Base-by-base conservation (phyloP, 495 filamentous ascomycete genomes). In the Penicillium malachiteum region DNA sequence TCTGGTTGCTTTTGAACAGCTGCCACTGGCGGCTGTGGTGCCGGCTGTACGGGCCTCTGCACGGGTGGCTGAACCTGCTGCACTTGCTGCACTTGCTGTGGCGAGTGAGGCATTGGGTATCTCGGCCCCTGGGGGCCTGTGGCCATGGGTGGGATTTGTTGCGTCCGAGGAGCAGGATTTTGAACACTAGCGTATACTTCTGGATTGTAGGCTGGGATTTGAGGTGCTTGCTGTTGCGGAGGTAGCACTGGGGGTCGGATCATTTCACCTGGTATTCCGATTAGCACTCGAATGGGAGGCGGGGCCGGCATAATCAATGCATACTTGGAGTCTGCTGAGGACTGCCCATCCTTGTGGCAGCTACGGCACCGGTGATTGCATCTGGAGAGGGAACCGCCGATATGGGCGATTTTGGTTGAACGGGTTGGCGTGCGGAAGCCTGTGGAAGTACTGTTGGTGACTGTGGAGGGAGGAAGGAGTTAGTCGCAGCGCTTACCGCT, bases 191-290 rank as follows among this genome's bases (percentile, higher is more conserved):
- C 86, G 68, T 92, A 92, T 48, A 82, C 84, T 32, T 82, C 78
- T 37, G 88, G 89, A 67, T 92, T 85, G 66, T 93, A 91, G 57
- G 80, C 82, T 17, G 82, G 78, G 59, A 88, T 82, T 58, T 88
- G 56, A 37, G 52, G 37, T 17, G 51, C 45, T 47, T 56, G 55
- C 30, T 32, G 55, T 43, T 58, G 65, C 40, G 53, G 63, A 38
- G 60, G 50, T 50, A 56, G 83, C 44, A 78, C 73, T n/a, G 81
- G 78, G 65, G 79, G 70, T 39, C 74, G 71, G 48, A 48, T 51
- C 51, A 70, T 54, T 50, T 77, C 66, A 52, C 50, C 65, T 64
- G 31, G 12, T 26, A 33, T 46, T 26, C 47, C 4, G 35, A 44
- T 68, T 52, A 64, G 49, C 38, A 42, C 4, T 17, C 12, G 14